phyloP scores from a whole-genome alignment of 371 early-diverging fungal species.

The Dipsacomyces acuminosporus region DNA sequence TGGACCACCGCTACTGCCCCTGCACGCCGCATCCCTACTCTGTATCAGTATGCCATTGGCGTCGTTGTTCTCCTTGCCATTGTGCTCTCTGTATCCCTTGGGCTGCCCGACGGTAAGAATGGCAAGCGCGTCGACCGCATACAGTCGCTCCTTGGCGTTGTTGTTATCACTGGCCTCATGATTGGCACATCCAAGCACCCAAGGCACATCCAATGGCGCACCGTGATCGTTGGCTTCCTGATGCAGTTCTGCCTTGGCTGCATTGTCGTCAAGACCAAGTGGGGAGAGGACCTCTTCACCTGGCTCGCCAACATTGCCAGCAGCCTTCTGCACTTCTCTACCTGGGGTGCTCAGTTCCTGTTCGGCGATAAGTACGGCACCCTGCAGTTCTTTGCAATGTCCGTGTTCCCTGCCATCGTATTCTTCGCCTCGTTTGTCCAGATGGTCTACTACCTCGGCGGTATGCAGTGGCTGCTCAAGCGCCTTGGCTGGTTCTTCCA shows the following conservation, averaged over 20 bases:
- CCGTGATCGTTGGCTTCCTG: slow-evolving; percentile 67
- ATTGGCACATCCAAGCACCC: slow-evolving; percentile 59
- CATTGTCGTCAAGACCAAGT: slow-evolving; percentile 71
- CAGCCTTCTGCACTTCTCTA: slow-evolving; percentile 62
- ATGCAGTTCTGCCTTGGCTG: slow-evolving; percentile 77
- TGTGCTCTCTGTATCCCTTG: slow-evolving; percentile 50
- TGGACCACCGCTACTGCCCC: slow-evolving; percentile 6
- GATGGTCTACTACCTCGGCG: slow-evolving; percentile 78
- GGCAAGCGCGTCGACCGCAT: slow-evolving; percentile 66
- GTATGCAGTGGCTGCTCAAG: slow-evolving; percentile 74
- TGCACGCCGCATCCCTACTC: slow-evolving; percentile 17
- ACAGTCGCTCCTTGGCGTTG: slow-evolving; percentile 70
- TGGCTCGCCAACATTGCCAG: slow-evolving; percentile 65
- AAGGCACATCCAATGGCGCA: slow-evolving; percentile 66
- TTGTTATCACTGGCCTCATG: slow-evolving; percentile 56
- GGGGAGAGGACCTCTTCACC: slow-evolving; percentile 71
- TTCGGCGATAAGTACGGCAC: slow-evolving; percentile 52
- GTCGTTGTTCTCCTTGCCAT: slow-evolving; percentile 54
- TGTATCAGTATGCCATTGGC: slow-evolving; percentile 21
- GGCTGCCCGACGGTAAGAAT: slow-evolving; percentile 50
- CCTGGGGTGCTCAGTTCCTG: slow-evolving; percentile 63
- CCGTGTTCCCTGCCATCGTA: slow-evolving; percentile 78
- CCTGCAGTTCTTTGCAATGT: slow-evolving; percentile 56
- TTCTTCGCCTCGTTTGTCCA: slow-evolving; percentile 86
- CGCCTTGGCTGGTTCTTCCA: slow-evolving; percentile 67